Base-by-base conservation (phyloP, 768 basidiomycete genomes). In the Omphalotus guepiniiformis region DNA sequence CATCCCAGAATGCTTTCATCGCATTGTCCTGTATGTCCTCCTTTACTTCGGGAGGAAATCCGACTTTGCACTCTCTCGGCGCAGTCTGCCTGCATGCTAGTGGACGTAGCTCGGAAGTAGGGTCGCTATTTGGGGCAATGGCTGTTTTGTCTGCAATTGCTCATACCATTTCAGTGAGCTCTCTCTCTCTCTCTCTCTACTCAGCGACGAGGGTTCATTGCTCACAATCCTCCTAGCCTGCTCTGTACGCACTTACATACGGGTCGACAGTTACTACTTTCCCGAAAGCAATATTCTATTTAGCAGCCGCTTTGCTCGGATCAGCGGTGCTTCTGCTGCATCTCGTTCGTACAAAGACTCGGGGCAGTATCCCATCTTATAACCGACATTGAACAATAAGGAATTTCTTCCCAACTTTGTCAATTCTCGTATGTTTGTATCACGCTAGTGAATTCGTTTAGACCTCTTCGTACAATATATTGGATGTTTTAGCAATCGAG, bases 111-210 rank as follows among this genome's bases (percentile, higher is more conserved):
- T 63, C 66, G 18, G 72, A 77, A 51, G 70, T 72, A 5, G 88
- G 87, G 0, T 72, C 78, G 18, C 58, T 90, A 29, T 87, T 90
- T 46, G 86, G 86, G 12, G 85, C 85, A 1, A 67, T 89, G 47
- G 81, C 84, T 2, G 76, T 86, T 13, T 59, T 89, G 35, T 77
- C 80, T 44, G 83, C 87, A 0, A 61, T 81, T 7, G 80, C 80
- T 1, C 82, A 83, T 60, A 80, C 78, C 48, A 78, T 88, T 34
- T 73, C 73, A 32, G 76, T 76, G 45, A 55, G 74, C 25, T 13
- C 26, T 30, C 6, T 38, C 29, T 15, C 22, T n/a, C 26, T 13
- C 30, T 9, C 22, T 15, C 42, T 36, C 16, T 19, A 36, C 11
- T 38, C 21, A 12, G 44, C 9, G 16, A 18, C n/a, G n/a, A n/a